Percentiles rank a stretch among this genome's conserved stretches.
Conservation (phyloP, 108 stramenopile genomes). For the Pseudonitzschia pungens region DNA sequence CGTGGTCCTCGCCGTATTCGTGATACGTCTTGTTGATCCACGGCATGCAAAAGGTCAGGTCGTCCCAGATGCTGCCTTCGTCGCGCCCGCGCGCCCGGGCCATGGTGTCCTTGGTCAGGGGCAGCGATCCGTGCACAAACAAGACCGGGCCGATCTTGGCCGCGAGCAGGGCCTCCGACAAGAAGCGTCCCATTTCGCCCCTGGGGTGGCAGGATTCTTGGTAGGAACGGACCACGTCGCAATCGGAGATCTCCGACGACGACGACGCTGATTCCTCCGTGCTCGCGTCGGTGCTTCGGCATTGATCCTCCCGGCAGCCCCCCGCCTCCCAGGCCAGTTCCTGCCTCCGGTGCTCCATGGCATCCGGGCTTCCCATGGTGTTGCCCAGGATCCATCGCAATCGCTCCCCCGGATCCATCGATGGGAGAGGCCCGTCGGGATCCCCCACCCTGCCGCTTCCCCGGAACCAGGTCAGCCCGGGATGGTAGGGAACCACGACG, state of each 20-base stretch:
- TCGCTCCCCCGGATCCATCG: constrained; percentile 49
- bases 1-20: background rate
- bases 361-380: constrained; percentile 85
- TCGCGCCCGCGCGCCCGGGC: background rate
- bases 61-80: constrained; percentile 34
- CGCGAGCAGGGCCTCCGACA: constrained; percentile 55
- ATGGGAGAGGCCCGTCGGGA: constrained; percentile 29
- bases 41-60: constrained; percentile 63
- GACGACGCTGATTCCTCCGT: background rate
- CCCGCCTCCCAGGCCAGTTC: constrained; percentile 55
- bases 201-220: constrained; percentile 62
- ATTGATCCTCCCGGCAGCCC: background rate
- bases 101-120: constrained; percentile 37
- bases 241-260: constrained; percentile 33
- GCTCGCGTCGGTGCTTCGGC: background rate
- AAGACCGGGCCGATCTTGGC: constrained; percentile 54
- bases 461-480: constrained; percentile 71
- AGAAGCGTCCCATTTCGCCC: constrained; percentile 75
- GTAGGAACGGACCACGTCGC: constrained; percentile 74
- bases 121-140: constrained; percentile 81
- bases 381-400: constrained; percentile 69
- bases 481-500: constrained; percentile 45
- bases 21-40: constrained; percentile 38
- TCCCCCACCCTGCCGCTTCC: constrained; percentile 52
- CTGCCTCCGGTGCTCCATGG: constrained; percentile 67